phyloP scores from a whole-genome alignment of 129 eudicot genomes.

The Flaveria brownii region DNA sequence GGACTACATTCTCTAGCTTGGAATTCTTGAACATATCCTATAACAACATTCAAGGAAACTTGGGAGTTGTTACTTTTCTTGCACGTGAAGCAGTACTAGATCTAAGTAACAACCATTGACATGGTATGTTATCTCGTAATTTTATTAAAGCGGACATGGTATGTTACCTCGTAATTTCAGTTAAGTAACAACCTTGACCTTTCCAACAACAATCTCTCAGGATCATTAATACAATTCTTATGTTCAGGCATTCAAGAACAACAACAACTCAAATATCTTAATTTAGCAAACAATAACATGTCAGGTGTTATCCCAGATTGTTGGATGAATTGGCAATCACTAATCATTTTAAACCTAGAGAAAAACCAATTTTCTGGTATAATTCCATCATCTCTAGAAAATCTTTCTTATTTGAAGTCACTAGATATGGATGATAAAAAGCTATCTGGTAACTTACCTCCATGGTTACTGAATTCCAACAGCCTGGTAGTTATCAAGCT shows the following conservation, averaged over 20 bases:
- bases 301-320: slow-evolving; percentile 26
- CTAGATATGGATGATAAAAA: slow-evolving; percentile 30
- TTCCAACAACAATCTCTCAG: slow-evolving; percentile 35
- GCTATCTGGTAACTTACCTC: slow-evolving; percentile 33
- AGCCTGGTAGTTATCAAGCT: slow-evolving; percentile 30
- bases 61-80: slow-evolving; percentile 21
- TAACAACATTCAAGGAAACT: slow-evolving; percentile 17
- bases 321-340: slow-evolving; percentile 6
- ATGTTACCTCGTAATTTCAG: background rate
- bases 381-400: slow-evolving; percentile 34
- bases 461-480: slow-evolving; percentile 7
- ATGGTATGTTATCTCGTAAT: background rate
- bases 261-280: slow-evolving; percentile 12
- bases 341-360: background rate
- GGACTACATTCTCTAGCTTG: background rate
- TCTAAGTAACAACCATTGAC: slow-evolving; percentile 21
- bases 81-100: background rate
- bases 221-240: slow-evolving; percentile 17
- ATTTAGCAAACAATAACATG: slow-evolving; percentile 22
- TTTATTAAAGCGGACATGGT: background rate
- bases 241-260: background rate
- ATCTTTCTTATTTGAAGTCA: slow-evolving; percentile 9
- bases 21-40: slow-evolving; percentile 4
- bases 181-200: background rate
- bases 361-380: slow-evolving; percentile 37